Evolutionary conservation across 306 rosid species (phyloP), one percentile per base, ranked within the genome.

Genomic region (Dryas octopetala): DNA sequence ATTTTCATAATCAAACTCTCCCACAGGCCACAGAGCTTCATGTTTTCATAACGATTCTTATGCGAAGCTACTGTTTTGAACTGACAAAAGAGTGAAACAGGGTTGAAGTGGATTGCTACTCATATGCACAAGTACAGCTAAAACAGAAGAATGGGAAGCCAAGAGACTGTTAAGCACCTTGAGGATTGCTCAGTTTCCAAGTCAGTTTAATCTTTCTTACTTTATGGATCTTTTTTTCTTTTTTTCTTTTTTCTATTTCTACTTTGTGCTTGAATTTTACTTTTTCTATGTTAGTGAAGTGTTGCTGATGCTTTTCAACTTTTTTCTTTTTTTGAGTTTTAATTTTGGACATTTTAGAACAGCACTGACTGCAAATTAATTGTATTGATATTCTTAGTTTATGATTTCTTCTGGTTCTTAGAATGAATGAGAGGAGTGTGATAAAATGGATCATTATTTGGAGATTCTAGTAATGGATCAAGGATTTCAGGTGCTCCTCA

Each of bases 101-200:
- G 68, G 64, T 19, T 40, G 66, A 57, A 19, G 65, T 17, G 54
- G 63, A 52, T 43, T 76, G 58, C 13, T 45, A 6, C 13, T 41
- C 12, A 32, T 15, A 5, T 7, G 57, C 53, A 48, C 8, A 2
- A 19, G 49, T 64, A 46, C 26, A 26, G 28, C 16, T 46, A 4
- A 7, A n/a, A 54, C 19, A 16, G 65, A 41, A 68, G 44, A 49
- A 94, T 91, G 98, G 90, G 81, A 59, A 74, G 83, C 66, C 86
- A 94, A 81, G 98, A 90, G 75, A 76, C 73, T 47, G 96, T 89
- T 16, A 93, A 94, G 86, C 90, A 94, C 61, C 86, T 91, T 60
- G 96, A 88, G 76, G 97, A 94, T 16, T 91, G 98, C 79, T 89
- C 98, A 1, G 97, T 94, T 69, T 81, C 97, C 82, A 91, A 94